Evolutionary conservation across 306 rosid species (phyloP), one percentile per base, ranked within the genome.

Genomic region (Corylus heterophylla): DNA sequence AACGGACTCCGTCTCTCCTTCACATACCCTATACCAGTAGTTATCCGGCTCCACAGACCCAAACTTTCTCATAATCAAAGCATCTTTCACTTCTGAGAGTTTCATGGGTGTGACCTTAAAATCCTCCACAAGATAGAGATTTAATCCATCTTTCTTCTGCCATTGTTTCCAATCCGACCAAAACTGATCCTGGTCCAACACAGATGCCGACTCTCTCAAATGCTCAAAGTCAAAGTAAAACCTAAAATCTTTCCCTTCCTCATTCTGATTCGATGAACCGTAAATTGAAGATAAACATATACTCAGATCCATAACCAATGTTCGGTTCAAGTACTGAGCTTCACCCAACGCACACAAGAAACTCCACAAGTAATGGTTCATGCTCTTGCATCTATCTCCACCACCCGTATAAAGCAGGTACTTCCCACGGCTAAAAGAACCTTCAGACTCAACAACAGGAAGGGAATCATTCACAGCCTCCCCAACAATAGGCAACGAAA

Each of bases 201-300:
- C 96, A 69, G 99, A 93, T 8, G 97, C 97, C 0, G 94, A 89
- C 70, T 96, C 99, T 73, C 74, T 91, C 83, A 96, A 86, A 84
- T 96, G 99, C 93, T 96, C 99, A 22, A 96, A 96, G 83, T 96
- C 98, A 76, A 93, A 96, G 85, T 96, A 96, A 82, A 93, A 91
- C 81, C 99, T 86, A 87, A 96, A 96, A 85, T 96, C 99, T 77
- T 96, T 96, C 47, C 97, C 99, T 83, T 93, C 98, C 87, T 93
- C 99, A 31, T 93, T 94, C 83, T 85, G 94, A 72, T 71, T 87
- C 14, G 93, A 93, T 1, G 90, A 82, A 78, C 94, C 81, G 87
- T 93, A 93, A 37, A 93, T 93, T 0, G 97, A 93, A 51, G 98
- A 93, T 31, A 96, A 86, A 73, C 99, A 96, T 61, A 96, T 90